Percentiles rank a stretch among this genome's conserved stretches.
Evolutionary conservation across 257 asterid species (phyloP).

Genomic region (Solanum medicagineum): DNA sequence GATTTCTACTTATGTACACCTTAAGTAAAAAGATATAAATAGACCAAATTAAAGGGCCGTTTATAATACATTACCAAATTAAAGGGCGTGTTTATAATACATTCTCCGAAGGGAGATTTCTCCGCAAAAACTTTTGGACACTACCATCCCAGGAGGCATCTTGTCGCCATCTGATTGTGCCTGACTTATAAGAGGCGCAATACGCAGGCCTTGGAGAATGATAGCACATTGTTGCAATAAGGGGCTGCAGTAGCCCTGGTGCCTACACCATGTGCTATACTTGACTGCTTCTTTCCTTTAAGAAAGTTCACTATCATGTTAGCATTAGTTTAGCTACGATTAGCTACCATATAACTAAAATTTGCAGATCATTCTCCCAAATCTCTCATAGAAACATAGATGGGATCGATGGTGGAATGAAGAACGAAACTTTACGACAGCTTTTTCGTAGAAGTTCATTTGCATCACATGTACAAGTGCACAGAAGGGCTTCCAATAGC

Average conservation of each 20-base stretch:
- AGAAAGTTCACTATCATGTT: slow-evolving; percentile 9
- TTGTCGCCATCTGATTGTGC: background rate
- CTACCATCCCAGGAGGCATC: background rate
- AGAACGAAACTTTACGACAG: too few relatives aligned
- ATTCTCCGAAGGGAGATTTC: background rate
- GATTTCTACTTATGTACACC: too few relatives aligned
- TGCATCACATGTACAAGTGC: too few relatives aligned
- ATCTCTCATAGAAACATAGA: too few relatives aligned
- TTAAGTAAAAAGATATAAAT: too few relatives aligned
- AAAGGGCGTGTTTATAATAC: background rate
- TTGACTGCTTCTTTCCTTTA: background rate
- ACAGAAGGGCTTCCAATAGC: too few relatives aligned
- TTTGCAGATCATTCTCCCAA: too few relatives aligned
- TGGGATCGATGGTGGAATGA: too few relatives aligned
- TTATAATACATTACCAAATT: too few relatives aligned
- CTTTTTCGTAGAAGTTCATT: too few relatives aligned
- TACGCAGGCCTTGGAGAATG: background rate
- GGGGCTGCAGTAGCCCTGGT: background rate
- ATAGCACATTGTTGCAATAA: background rate
- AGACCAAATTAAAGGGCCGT: too few relatives aligned
- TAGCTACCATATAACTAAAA: too few relatives aligned
- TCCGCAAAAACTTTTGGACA: background rate
- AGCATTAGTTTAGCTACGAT: background rate
- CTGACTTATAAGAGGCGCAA: background rate
- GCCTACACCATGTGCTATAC: background rate